Base-by-base conservation (phyloP, 345 rosid species). In the Rhizophora apiculata region DNA sequence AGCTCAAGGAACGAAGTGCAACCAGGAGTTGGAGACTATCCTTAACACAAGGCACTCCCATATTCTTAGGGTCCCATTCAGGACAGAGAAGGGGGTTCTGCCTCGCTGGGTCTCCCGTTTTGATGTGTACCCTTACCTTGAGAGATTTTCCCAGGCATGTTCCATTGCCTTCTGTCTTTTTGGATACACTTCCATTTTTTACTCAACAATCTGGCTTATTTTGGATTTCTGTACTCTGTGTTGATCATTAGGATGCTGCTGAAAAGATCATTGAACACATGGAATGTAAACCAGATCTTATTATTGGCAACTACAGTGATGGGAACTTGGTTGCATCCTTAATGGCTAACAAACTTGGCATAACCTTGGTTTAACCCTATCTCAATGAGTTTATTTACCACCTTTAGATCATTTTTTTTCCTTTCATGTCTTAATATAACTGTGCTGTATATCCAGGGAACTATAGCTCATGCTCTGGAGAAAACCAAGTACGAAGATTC, bases 381-480 rank as follows among this genome's bases (percentile, higher is more conserved):
- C 10, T 34, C 46, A 10, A 27, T 34, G 49, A 27, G 53, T 49
- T 71, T 22, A 9, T 67, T 7, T 60, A 61, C 32, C 10, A 8
- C 10, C 46, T 21, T 22, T 11, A 22, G 60, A 55, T 21, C 15
- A 9, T 18, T 31, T 5, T 34, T 34, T 34, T 34, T 34, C 6
- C 6, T 7, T 34, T 39, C 7, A 15, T 22, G 6, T 68, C n/a
- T 65, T 68, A 34, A 72, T 24, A 48, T 32, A 63, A 39, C 56
- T 31, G 34, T 72, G 46, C 67, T 72, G 51, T 54, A 13, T 68
- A 55, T 57, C 56, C 81, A 86, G 83, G 98, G 82, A 74, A 95
- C 93, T 6, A 92, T 92, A 60, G 97, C 97, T 73, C 99, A 95
- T 61, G 99, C 97, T 20, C 72, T 90, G 39, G 99, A 95, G 87